A percentile compares a stretch with the other conserved stretches of the same genome.
Conservation (phyloP, 768 basidiomycete species). For the Mycena albidolilacea region DNA sequence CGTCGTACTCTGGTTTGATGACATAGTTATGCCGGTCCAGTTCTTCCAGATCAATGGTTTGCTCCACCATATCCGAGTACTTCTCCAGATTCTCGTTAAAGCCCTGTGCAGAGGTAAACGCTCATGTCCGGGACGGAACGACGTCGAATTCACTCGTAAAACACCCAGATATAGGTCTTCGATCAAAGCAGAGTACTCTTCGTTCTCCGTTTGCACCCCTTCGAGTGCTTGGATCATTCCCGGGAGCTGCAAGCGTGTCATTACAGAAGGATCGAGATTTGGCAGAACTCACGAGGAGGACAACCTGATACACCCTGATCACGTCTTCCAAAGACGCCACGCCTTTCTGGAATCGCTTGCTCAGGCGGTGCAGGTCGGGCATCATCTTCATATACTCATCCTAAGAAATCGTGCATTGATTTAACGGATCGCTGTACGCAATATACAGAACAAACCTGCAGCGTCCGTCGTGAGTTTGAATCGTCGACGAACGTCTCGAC, state of each 20-base stretch:
- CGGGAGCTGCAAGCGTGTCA: conserved; percentile 67
- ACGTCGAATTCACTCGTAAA: conserved; percentile 64
- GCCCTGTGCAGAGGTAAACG: conserved; percentile 59
- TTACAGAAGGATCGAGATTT: not conserved
- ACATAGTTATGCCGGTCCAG: conserved; percentile 90
- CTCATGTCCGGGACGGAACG: not conserved
- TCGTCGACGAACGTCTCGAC: conserved; percentile 92
- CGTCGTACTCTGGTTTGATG: conserved; percentile 94
- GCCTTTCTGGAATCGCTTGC: conserved; percentile 91
- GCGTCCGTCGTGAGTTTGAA: conserved; percentile 72
- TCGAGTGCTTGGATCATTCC: conserved; percentile 80
- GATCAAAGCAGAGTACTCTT: conserved; percentile 66
- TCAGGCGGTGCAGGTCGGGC: conserved; percentile 94
- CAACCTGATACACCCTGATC: conserved; percentile 95
- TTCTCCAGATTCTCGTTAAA: conserved; percentile 75
- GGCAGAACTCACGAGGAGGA: conserved; percentile 72
- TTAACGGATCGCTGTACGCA: not conserved
- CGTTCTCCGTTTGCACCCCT: conserved; percentile 59
- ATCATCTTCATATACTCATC: conserved; percentile 91
- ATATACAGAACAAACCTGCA: conserved; percentile 70
- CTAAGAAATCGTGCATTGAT: conserved; percentile 53
- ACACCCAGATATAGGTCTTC: conserved; percentile 76
- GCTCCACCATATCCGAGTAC: conserved; percentile 95
- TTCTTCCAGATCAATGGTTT: conserved; percentile 92
- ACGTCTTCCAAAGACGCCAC: conserved; percentile 93